phyloP scores from a whole-genome alignment of 805 yeast genomes.

The Zygotorulaspora chibaensis region DNA sequence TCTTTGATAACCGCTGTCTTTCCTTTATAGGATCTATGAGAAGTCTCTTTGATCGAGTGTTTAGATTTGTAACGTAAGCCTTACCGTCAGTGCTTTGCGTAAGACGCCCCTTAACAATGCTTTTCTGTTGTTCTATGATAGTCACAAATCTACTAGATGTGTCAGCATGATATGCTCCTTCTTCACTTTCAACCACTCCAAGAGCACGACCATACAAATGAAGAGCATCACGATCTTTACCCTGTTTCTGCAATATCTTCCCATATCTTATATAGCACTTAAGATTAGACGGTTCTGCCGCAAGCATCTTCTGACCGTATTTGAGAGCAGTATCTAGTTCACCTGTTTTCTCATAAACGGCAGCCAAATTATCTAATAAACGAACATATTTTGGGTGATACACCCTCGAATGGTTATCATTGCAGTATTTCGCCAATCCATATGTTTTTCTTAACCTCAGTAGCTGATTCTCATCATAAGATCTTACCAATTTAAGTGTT shows the following conservation, averaged over 20 bases:
- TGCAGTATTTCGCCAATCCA: constrained; percentile 9
- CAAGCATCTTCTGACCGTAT: constrained; percentile 21
- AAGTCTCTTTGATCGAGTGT: constrained; percentile 7
- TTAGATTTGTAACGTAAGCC: background rate
- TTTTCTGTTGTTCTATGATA: constrained; percentile 17
- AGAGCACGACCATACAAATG: constrained; percentile 20
- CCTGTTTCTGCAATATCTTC: constrained; percentile 22
- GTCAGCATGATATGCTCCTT: constrained; percentile 10
- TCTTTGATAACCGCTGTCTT: constrained; percentile 4
- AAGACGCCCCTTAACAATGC: constrained; percentile 11
- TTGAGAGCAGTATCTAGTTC: constrained; percentile 22
- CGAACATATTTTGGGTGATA: constrained; percentile 29
- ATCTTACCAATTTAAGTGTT: constrained; percentile 24
- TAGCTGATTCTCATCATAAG: constrained; percentile 21
- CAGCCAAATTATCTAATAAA: constrained; percentile 27
- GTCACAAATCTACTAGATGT: constrained; percentile 14
- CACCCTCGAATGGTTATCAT: constrained; percentile 8
- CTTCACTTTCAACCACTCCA: constrained; percentile 11
- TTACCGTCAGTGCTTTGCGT: background rate
- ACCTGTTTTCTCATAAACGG: constrained; percentile 29
- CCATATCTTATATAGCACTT: constrained; percentile 29
- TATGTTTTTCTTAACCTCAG: constrained; percentile 12
- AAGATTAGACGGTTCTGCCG: constrained; percentile 26
- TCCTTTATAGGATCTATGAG: constrained; percentile 25
- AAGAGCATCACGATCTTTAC: constrained; percentile 22